phyloP scores from a whole-genome alignment of 2,329 filamentous ascomycete genomes.

The Esteya vermicola region DNA sequence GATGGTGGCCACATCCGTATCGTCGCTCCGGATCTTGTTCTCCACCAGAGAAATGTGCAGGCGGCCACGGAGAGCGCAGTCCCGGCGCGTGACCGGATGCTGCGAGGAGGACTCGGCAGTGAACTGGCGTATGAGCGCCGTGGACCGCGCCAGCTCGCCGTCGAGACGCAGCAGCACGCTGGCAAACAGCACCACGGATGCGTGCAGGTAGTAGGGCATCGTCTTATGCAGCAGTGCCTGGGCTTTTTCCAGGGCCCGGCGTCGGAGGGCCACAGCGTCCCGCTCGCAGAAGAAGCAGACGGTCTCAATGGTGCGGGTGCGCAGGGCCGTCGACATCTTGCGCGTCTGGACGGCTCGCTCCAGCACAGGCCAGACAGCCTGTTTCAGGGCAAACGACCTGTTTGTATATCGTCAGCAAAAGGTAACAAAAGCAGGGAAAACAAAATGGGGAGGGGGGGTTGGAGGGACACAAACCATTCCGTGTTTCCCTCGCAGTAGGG shows the following conservation, averaged over 20 bases:
- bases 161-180: constrained; percentile 1
- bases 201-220: constrained; percentile 5
- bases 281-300: constrained; percentile 2
- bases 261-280: neutral
- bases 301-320: neutral
- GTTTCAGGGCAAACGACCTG: neutral
- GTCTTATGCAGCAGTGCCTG: neutral
- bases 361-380: neutral
- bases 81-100: neutral
- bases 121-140: neutral
- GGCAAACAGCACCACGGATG: constrained; percentile 1
- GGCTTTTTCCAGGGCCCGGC: neutral
- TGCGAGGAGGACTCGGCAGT: neutral
- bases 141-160: neutral
- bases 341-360: neutral
- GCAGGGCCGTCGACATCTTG: neutral
- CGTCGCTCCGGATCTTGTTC: constrained; percentile 4
- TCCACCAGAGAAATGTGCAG: constrained; percentile 5
- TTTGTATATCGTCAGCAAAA: neutral
- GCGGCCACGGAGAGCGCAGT: constrained; percentile 1
- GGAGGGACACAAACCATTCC: neutral
- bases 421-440: neutral
- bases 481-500: constrained; percentile 4
- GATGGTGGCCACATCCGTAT: constrained; percentile 1
- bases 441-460: neutral